phyloP scores from a whole-genome alignment of 805 yeast genomes.

The Ogataea salicorniae region DNA sequence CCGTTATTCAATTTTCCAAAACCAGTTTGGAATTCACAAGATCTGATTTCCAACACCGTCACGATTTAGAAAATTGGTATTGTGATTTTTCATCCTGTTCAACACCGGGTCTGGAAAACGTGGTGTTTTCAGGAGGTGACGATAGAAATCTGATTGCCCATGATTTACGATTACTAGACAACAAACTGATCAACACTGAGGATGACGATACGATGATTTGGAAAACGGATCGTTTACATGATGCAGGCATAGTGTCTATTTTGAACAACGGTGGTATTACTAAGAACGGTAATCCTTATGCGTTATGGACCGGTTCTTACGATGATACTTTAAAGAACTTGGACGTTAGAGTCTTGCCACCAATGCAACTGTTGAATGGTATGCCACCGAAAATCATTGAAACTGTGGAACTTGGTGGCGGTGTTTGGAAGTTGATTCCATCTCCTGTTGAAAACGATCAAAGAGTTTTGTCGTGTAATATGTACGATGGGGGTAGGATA shows the following conservation, averaged over 20 bases:
- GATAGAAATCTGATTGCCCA: conserved; percentile 73
- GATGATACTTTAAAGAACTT: conserved; percentile 72
- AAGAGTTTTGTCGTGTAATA: conserved; percentile 74
- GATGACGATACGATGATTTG: conserved; percentile 24
- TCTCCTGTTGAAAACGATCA: conserved; percentile 33
- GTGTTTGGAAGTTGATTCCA: conserved; percentile 90
- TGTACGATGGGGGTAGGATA: conserved; percentile 91
- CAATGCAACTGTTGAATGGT: conserved; percentile 38
- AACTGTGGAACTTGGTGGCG: conserved; percentile 69
- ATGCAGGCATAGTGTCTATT: conserved; percentile 88
- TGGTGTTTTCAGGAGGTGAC: conserved; percentile 87
- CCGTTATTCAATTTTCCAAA: conserved; percentile 26
- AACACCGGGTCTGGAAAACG: conserved; percentile 43
- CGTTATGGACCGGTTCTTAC: conserved; percentile 83
- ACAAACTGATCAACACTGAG: conserved; percentile 20
- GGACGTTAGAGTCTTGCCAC: conserved; percentile 58
- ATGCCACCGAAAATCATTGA: conserved; percentile 44
- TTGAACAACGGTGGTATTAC: conserved; percentile 47
- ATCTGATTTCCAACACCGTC: conserved; percentile 20
- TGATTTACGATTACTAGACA: conserved; percentile 42
- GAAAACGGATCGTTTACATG: conserved; percentile 55
- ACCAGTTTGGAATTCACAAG: conserved; percentile 8
- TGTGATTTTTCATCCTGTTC: conserved; percentile 55
- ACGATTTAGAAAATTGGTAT: conserved; percentile 85
- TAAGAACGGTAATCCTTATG: conserved; percentile 33